Evolutionary conservation across 2,329 filamentous ascomycete species (phyloP).

Genomic region (Sporothrix dimorphospora): DNA sequence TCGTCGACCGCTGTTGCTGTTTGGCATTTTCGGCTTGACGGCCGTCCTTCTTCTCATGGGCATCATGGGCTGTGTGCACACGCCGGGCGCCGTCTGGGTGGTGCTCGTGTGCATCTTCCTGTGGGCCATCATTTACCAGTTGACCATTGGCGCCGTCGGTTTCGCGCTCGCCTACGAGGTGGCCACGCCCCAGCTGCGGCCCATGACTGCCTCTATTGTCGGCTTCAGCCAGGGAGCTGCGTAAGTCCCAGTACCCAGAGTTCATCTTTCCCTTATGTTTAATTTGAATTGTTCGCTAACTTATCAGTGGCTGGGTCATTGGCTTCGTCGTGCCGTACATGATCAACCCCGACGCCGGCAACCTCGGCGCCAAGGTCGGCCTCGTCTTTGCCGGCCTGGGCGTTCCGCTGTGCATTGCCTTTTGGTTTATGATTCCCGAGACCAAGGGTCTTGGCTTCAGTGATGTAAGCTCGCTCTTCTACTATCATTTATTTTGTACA

Average conservation of each 20-base stretch:
- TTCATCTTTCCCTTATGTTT: too few species aligned
- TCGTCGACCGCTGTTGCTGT: conserved; percentile 8
- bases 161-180: conserved; percentile 4
- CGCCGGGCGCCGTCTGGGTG: neutral
- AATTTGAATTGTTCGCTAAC: too few species aligned
- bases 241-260: too few species aligned
- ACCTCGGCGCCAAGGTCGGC: conserved; percentile 22
- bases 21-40: neutral
- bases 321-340: conserved; percentile 19
- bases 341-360: conserved; percentile 20
- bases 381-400: conserved; percentile 16
- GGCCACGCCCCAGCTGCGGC: conserved; percentile 2
- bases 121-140: neutral
- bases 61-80: conserved; percentile 17
- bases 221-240: conserved; percentile 9
- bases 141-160: conserved; percentile 1
- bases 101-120: conserved; percentile 13
- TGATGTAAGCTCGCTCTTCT: too few species aligned
- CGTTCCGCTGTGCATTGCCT: neutral
- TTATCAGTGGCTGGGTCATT: conserved; percentile 7
- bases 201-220: neutral
- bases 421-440: conserved; percentile 16
- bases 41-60: conserved; percentile 12
- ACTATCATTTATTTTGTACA: too few species aligned
- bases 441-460: conserved; percentile 17